A percentile compares a stretch with the other conserved stretches of the same genome.
These are phyloP conservation scores for Hymenochaete sp. DNA, from an alignment of 1,284 basidiomycete genomes.

Conservation along the genomic window DNA sequence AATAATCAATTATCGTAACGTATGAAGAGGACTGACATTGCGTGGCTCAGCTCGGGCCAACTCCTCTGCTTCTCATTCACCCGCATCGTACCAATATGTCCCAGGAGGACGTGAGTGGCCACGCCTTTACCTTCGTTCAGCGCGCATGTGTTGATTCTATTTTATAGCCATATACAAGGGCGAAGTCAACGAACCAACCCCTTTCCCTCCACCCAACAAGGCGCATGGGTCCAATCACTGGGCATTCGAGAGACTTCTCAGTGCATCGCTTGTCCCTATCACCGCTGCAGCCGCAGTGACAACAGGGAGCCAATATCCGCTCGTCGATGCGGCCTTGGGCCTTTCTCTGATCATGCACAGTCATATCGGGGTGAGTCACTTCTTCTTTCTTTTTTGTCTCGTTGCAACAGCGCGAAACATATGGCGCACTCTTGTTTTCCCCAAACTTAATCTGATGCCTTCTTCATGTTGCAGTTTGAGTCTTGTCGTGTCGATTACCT, in stretches of 20 bases:
- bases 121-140: neutral
- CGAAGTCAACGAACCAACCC: slow-evolving; percentile 91
- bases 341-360: slow-evolving; percentile 87
- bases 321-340: slow-evolving; percentile 84
- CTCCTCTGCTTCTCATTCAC: neutral
- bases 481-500: slow-evolving; percentile 79
- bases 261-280: slow-evolving; percentile 82
- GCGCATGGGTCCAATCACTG: slow-evolving; percentile 94
- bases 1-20: too few relatives aligned
- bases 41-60: neutral
- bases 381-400: neutral
- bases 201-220: slow-evolving; percentile 76
- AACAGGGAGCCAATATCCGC: slow-evolving; percentile 63
- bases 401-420: neutral
- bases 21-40: too few relatives aligned
- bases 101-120: slow-evolving; percentile 62
- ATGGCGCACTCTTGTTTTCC: neutral
- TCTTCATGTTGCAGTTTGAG: slow-evolving; percentile 48
- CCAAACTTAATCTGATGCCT: too few relatives aligned
- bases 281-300: slow-evolving; percentile 75
- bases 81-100: slow-evolving; percentile 33
- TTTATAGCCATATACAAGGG: slow-evolving; percentile 80
- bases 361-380: slow-evolving; percentile 74
- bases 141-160: neutral
- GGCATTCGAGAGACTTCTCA: slow-evolving; percentile 91